Evolutionary conservation across 2,329 filamentous ascomycete genomes (phyloP), one percentile per base, ranked within the genome.

Genomic region (Aspergillus fumigatus): DNA sequence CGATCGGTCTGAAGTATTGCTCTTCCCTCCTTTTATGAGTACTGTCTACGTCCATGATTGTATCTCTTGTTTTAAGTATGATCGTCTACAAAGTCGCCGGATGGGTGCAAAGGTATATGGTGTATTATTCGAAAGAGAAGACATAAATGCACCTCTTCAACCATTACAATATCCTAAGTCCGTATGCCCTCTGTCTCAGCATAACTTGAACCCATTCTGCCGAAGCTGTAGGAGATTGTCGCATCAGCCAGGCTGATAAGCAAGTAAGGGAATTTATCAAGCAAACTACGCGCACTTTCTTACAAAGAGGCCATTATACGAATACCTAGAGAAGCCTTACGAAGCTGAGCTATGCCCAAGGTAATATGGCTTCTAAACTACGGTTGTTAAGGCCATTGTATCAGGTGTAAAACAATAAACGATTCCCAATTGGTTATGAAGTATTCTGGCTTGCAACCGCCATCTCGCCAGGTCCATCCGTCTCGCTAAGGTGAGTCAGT

Each of bases 401-500:
- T 17, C 14, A 38, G 6, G 32, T 17, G 17, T 17, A 5, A 17
- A 38, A 38, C 14, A 38, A 17, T 23, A 26, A 47, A 47, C 17
- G 21, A n/a, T 47, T 47, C 11, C 43, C 19, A 25, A 26, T 17
- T 26, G 14, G 23, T 47, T 47, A 21, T 21, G 25, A 47, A 26
- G 35, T 54, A 54, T 53, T 50, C 51, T 52, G 40, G 52, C 49
- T 23, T 41, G 51, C 54, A 57, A 55, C 51, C n/a, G 48, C 58
- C 54, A 35, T 50, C 53, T 26, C 17, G 54, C 48, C 53, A 59
- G 56, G 50, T 55, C 55, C 48, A 54, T 55, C 50, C 45, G 38
- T 38, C 54, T 48, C 47, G 2, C 6, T 11, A 41, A 23, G 48
- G 43, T 48, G 26, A 50, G 47, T 50, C 54, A 51, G 54, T 27